A percentile compares a stretch with the other conserved stretches of the same genome.
Conservation (phyloP, 2,329 filamentous ascomycete species). For the Epichloe scottii region DNA sequence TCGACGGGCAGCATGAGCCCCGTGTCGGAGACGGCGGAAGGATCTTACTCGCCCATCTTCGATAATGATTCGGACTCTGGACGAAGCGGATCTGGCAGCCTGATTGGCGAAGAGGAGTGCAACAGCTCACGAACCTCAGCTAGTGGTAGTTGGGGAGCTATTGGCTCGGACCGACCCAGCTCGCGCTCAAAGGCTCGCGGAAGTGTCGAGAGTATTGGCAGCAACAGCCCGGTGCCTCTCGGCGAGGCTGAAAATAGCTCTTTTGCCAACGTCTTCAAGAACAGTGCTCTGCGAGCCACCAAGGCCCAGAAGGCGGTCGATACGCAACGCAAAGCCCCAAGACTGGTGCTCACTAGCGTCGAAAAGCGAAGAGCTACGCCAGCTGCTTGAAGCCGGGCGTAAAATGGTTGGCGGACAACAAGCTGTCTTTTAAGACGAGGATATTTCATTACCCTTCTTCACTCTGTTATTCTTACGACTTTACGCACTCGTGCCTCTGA, state of each 20-base stretch:
- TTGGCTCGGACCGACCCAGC: constrained; percentile 73
- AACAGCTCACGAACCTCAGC: constrained; percentile 67
- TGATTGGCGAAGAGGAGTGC: constrained; percentile 58
- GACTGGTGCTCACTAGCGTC: constrained; percentile 75
- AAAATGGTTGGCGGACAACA: neutral
- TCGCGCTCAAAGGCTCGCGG: constrained; percentile 52
- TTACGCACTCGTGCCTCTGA: constrained; percentile 24
- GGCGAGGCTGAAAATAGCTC: constrained; percentile 42
- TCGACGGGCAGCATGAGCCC: constrained; percentile 73
- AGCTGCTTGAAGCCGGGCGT: constrained; percentile 10
- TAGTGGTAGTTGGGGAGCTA: constrained; percentile 63
- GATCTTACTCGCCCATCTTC: constrained; percentile 52
- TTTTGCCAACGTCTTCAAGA: constrained; percentile 55
- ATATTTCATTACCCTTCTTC: constrained; percentile 14
- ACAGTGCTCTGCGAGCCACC: constrained; percentile 36
- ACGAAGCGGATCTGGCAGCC: constrained; percentile 64
- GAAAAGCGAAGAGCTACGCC: constrained; percentile 65
- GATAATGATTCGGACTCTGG: constrained; percentile 66
- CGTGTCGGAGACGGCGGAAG: constrained; percentile 65
- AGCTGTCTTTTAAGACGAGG: neutral
- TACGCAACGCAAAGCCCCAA: constrained; percentile 67
- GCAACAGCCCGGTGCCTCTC: constrained; percentile 28
- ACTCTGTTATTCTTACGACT: constrained; percentile 20
- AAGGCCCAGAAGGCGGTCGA: constrained; percentile 41
- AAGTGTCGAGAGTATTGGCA: constrained; percentile 54